Base-by-base conservation (phyloP, 441 rosid species). In the Gossypium schwendimanii region DNA sequence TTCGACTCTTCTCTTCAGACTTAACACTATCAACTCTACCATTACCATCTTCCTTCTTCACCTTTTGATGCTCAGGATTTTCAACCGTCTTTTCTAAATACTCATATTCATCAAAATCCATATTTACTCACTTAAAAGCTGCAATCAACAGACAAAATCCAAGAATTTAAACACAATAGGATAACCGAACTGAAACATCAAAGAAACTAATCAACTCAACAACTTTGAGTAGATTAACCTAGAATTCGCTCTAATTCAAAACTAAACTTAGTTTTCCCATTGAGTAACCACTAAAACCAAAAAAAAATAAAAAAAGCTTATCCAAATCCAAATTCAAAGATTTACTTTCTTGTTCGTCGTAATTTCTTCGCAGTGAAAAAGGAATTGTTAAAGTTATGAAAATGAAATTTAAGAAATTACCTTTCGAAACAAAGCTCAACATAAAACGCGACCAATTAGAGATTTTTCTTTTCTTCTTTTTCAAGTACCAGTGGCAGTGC, bases 21-120 rank as follows among this genome's bases (percentile, higher is more conserved):
- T 84, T 90, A 21, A 74, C 69, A 66, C 62, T 79, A 83, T 80
- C 85, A 75, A 77, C 88, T 59, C 83, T 75, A 11, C 91, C 93
- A 79, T 90, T 93, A 0, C 54, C 85, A 77, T 70, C 70, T 72
- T 84, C 93, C 80, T 85, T 54, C 72, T 55, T 78, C n/a, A 5
- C 4, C 72, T 84, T 80, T 36, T 71, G 75, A 0, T 72, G 73
- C 63, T 86, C 88, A 4, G 91, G 88, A 70, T 90, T 93, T 55
- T 96, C 99, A 81, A 93, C 98, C 0, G 85, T 87, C 76, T 89
- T 90, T 87, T 93, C 98, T 78, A 93, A 78, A 84, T 96, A 96
- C 39, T 96, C 97, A 67, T 93, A 93, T 87, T 92, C 99, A 79
- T 96, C 99, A 75, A 77, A 93, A 71, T 96, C 99, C 98, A 93